A percentile compares a stretch with the other conserved stretches of the same genome.
Conservation (phyloP, 805 yeast species). For the Yamadazyma olivae region DNA sequence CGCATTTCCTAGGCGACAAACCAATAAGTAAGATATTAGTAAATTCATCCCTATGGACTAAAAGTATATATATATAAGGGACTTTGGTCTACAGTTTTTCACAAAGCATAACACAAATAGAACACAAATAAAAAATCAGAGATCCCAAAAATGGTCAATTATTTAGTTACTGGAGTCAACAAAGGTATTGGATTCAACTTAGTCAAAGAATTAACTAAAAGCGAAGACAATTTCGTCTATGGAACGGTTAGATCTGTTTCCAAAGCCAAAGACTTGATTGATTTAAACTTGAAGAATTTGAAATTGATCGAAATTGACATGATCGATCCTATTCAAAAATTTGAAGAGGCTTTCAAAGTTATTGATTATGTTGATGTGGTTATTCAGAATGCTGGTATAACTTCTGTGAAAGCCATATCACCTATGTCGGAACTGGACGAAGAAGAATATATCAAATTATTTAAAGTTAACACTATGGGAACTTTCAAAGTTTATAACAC, state of each 20-base stretch:
- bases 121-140: no score
- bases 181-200: slow-evolving; percentile 38
- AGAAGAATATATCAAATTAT: slow-evolving; percentile 1
- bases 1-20: no score
- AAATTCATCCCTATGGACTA: no score
- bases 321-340: neutral
- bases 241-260: slow-evolving; percentile 35
- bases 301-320: slow-evolving; percentile 8
- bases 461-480: slow-evolving; percentile 9
- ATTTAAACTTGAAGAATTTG: slow-evolving; percentile 4
- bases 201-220: slow-evolving; percentile 17
- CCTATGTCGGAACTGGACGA: neutral
- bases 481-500: slow-evolving; percentile 18
- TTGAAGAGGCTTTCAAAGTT: slow-evolving; percentile 7
- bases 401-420: neutral
- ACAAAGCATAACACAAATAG: no score
- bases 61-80: no score
- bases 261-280: slow-evolving; percentile 10
- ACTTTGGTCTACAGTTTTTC: no score
- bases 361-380: slow-evolving; percentile 24
- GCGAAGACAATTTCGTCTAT: slow-evolving; percentile 32
- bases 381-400: slow-evolving; percentile 31
- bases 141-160: slow-evolving; percentile 10
- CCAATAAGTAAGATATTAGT: no score
- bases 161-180: slow-evolving; percentile 33